Conservation (phyloP, 352 stramenopile genomes). For the Phytophthora capsici region DNA sequence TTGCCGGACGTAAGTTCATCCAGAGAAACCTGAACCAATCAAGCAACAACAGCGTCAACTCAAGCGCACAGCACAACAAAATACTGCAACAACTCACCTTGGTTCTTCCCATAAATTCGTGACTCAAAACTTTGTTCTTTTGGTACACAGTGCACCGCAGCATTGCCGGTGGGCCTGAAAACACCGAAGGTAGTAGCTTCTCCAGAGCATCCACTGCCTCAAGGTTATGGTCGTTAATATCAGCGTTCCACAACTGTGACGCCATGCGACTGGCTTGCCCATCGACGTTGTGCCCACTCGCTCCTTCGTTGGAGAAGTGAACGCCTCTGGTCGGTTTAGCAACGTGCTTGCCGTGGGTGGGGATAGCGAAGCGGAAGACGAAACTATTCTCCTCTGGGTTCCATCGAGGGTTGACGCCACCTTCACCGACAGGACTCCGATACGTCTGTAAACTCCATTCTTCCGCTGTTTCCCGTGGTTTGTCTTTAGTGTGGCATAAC, state of each 20-base stretch:
- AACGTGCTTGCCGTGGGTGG: conserved; percentile 66
- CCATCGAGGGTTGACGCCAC: conserved; percentile 69
- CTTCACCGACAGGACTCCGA: conserved; percentile 59
- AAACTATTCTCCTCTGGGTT: conserved; percentile 59
- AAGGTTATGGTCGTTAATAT: conserved; percentile 36
- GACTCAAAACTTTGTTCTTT: conserved; percentile 80
- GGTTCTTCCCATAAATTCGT: conserved; percentile 77
- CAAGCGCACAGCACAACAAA: background rate
- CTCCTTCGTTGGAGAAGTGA: conserved; percentile 13
- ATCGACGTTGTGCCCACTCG: conserved; percentile 12
- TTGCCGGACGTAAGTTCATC: conserved; percentile 59
- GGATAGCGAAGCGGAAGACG: conserved; percentile 77
- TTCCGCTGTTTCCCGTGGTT: conserved; percentile 49
- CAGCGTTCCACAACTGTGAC: conserved; percentile 54
- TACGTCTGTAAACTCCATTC: conserved; percentile 82
- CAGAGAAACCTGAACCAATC: conserved; percentile 50
- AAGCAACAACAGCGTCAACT: conserved; percentile 5
- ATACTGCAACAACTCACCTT: conserved; percentile 42
- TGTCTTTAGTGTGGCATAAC: conserved; percentile 45
- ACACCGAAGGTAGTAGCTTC: conserved; percentile 66
- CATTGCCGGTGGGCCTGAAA: conserved; percentile 62
- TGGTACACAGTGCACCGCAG: conserved; percentile 75
- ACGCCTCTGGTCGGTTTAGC: conserved; percentile 12
- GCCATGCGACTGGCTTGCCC: conserved; percentile 18
- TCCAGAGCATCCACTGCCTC: conserved; percentile 54